Percentiles rank a stretch among this genome's conserved stretches.
Evolutionary conservation across 2,329 filamentous ascomycete species (phyloP).

Genomic region (Botrytis medusae): DNA sequence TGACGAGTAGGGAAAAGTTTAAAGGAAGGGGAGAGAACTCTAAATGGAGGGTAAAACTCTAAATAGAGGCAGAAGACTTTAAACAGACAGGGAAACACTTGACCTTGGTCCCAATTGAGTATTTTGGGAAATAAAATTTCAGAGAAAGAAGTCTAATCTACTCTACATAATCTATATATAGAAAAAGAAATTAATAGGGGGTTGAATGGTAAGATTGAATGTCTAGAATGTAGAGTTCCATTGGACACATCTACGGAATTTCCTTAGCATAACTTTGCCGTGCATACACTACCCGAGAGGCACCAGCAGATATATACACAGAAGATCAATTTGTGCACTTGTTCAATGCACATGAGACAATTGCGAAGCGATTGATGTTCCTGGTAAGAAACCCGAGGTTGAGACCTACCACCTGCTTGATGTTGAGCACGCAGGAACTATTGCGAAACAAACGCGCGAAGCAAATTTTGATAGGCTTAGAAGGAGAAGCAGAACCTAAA

Average conservation of each 20-base stretch:
- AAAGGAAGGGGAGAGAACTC: not conserved
- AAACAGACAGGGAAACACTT: not conserved
- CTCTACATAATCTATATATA: not conserved
- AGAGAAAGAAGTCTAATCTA: not conserved
- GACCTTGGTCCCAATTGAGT: not conserved
- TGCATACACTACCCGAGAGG: not conserved
- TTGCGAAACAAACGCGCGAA: not conserved
- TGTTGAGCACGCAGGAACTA: not conserved
- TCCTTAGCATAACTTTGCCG: not conserved
- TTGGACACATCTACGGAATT: not conserved
- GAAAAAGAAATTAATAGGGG: not conserved
- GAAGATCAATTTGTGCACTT: not conserved
- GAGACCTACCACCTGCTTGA: not conserved
- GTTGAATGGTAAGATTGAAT: not conserved
- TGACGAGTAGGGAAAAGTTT: not conserved
- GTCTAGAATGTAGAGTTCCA: not conserved
- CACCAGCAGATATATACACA: not conserved
- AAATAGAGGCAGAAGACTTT: not conserved
- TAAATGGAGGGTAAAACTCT: not conserved
- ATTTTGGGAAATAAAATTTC: not conserved
- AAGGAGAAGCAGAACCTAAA: not conserved
- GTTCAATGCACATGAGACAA: not conserved
- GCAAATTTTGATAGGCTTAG: not conserved
- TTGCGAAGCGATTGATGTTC: not conserved
- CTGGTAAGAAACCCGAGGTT: not conserved